A percentile compares a stretch with the other conserved stretches of the same genome.
Conservation (phyloP, 305 asterid genomes). For the Solanum hybrid region DNA sequence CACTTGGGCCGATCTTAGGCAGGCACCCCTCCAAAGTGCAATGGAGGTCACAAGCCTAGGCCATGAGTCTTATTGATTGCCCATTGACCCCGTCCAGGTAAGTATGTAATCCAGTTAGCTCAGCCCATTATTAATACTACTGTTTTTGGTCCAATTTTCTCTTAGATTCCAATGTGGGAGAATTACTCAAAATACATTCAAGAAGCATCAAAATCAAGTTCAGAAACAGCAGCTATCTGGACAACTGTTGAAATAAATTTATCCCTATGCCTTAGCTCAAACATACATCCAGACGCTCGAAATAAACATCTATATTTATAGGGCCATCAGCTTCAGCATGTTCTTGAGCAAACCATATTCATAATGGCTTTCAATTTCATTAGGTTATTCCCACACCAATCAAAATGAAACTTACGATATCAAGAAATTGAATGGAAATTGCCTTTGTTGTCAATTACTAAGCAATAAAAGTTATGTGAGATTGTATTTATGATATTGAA, state of each 20-base stretch:
- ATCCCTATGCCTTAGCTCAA: background rate
- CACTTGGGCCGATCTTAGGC: conserved; percentile 35
- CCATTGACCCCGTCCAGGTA: conserved; percentile 46
- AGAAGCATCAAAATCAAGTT: background rate
- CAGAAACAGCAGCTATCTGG: background rate
- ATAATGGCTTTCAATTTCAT: too few relatives aligned
- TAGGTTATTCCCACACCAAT: background rate
- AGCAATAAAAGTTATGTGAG: background rate
- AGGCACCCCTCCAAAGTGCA: conserved; percentile 18
- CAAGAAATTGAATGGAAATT: too few relatives aligned
- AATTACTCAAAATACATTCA: background rate
- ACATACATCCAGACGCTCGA: background rate
- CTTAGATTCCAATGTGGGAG: background rate
- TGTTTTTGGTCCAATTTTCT: background rate
- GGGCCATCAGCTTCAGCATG: background rate
- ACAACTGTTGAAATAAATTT: too few relatives aligned
- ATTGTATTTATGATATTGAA: background rate
- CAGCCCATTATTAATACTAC: background rate
- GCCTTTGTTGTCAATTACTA: too few relatives aligned
- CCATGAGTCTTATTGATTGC: conserved; percentile 9
- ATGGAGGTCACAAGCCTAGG: conserved; percentile 3
- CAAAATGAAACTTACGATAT: too few relatives aligned
- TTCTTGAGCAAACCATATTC: background rate
- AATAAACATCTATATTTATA: too few relatives aligned
- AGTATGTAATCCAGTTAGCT: conserved; percentile 9